Conservation (phyloP, 805 yeast genomes). For the Starmerella apis region DNA sequence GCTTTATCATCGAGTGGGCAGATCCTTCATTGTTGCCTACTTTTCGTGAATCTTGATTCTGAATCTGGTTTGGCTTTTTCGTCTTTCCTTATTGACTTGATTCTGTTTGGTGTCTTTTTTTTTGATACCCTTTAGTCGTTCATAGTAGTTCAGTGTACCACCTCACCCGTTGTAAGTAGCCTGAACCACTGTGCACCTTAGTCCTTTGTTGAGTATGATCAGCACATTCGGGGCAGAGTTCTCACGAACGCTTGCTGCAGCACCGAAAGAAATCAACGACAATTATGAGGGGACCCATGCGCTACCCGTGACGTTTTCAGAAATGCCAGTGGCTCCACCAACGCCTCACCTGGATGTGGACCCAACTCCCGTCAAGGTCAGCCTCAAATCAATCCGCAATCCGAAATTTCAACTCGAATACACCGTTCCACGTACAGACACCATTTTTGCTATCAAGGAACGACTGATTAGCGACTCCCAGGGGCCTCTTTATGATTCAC, state of each 20-base stretch:
- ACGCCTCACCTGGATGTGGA: neutral
- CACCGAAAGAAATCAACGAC: conserved; percentile 16
- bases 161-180: too few relatives aligned
- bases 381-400: conserved; percentile 57
- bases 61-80: too few relatives aligned
- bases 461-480: conserved; percentile 27
- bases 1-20: neutral
- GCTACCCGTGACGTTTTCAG: conserved; percentile 10
- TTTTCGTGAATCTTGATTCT: too few relatives aligned
- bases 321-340: conserved; percentile 15
- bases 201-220: neutral
- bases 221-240: conserved; percentile 11
- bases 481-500: conserved; percentile 21
- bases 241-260: conserved; percentile 12
- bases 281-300: conserved; percentile 11
- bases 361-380: conserved; percentile 24
- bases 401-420: conserved; percentile 48
- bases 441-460: conserved; percentile 29
- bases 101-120: too few relatives aligned
- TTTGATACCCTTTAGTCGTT: too few relatives aligned
- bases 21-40: neutral
- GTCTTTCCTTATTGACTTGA: too few relatives aligned
- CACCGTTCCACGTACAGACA: conserved; percentile 21
- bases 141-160: too few relatives aligned
- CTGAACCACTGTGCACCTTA: neutral